Conservation (phyloP, 805 yeast species). For the Candida multigemmis region DNA sequence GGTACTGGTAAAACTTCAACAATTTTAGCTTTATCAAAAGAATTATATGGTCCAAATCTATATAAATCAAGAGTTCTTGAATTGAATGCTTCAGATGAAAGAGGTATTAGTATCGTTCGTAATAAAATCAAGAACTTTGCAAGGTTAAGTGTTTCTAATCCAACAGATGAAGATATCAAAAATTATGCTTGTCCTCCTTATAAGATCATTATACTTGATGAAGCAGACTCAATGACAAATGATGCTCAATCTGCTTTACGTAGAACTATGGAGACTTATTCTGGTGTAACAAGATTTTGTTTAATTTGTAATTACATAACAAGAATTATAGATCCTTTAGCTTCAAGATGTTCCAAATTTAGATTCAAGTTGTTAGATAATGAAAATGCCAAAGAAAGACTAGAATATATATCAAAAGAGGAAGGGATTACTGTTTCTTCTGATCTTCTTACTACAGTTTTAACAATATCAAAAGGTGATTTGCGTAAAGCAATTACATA, state of each 20-base stretch:
- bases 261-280: constrained; percentile 78
- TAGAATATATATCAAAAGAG: constrained; percentile 47
- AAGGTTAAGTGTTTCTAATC: constrained; percentile 73
- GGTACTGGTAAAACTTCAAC: constrained; percentile 93
- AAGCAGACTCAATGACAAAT: constrained; percentile 95
- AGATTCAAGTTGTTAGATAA: constrained; percentile 75
- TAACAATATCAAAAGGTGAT: constrained; percentile 80
- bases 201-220: constrained; percentile 85
- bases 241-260: constrained; percentile 95
- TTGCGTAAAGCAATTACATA: constrained; percentile 87
- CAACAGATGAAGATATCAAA: constrained; percentile 55
- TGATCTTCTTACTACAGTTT: constrained; percentile 51
- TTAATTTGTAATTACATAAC: constrained; percentile 94
- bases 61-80: constrained; percentile 68
- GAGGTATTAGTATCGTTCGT: constrained; percentile 83
- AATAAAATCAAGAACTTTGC: constrained; percentile 85
- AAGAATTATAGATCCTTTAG: constrained; percentile 91
- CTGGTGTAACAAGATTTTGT: constrained; percentile 85
- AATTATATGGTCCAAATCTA: constrained; percentile 63
- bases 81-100: constrained; percentile 82
- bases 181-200: constrained; percentile 95
- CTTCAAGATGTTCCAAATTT: constrained; percentile 93
- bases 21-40: constrained; percentile 71
- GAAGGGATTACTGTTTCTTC: constrained; percentile 29
- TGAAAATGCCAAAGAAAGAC: constrained; percentile 58